Base-by-base conservation (phyloP, 768 basidiomycete genomes). In the Podaxis sp. region DNA sequence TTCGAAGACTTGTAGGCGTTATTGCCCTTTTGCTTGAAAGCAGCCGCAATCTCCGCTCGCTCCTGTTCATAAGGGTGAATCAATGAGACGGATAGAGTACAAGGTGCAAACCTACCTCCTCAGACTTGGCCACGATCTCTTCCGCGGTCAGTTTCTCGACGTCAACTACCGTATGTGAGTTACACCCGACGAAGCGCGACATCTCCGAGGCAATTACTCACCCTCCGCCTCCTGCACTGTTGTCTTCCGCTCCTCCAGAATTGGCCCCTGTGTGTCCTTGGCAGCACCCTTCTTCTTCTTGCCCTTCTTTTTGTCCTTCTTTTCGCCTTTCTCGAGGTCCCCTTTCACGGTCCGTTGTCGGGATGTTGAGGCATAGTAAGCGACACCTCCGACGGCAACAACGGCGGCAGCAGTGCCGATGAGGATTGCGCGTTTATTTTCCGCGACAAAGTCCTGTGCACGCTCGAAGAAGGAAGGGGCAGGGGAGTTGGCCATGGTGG, bases 401-500 rank as follows among this genome's bases (percentile, higher is more conserved):
- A 84, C 81, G 17, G 87, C 90, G 0, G 87, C 89, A 0, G 88
- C 90, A 2, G 90, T 81, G 3, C 90, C 85, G 66, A 94, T 76
- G 46, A 91, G 71, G 22, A 94, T 73, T n/a, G 83, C 85, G 63
- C 86, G 85, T 78, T 86, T 92, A 78, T 96, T 85, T 68, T 94
- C 91, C 0, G 84, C 79, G 65, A 93, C 80, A 69, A 91, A 89
- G 68, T 77, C 74, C 49, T 88, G 85, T 12, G 89, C 76, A 69
- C 90, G 88, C 67, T 89, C 87, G 60, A 87, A 67, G 72, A 86
- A 33, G 24, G 64, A 60, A 33, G 69, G 66, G 13, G 70, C 37
- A 24, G 70, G 40, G 37, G 62, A 55, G 49, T 68, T 67, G 33
- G 66, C 59, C 50, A 65, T 63, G 66, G 54, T 41, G 53, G 49